A percentile compares a stretch with the other conserved stretches of the same genome.
phyloP scores from a whole-genome alignment of 1,139 yeast genomes.

The Wickerhamomyces sp. region DNA sequence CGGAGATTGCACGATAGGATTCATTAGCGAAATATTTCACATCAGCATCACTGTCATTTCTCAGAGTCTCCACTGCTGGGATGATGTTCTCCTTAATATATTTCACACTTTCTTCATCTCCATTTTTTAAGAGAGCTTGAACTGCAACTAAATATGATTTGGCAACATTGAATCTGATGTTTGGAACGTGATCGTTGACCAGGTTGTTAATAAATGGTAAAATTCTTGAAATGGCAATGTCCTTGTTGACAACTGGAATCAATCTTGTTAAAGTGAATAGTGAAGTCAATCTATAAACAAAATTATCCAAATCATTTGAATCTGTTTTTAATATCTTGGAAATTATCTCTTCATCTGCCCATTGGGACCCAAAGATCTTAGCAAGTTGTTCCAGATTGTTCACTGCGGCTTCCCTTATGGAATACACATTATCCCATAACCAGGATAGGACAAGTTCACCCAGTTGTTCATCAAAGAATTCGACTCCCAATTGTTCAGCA shows the following conservation, averaged over 20 bases:
- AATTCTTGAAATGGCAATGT: constrained; percentile 56
- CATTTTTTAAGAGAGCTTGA: constrained; percentile 37
- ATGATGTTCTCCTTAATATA: constrained; percentile 52
- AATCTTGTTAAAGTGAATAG: constrained; percentile 80
- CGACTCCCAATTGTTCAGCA: constrained; percentile 93
- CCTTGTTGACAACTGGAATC: constrained; percentile 59
- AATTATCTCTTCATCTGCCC: constrained; percentile 87
- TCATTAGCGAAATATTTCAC: constrained; percentile 80
- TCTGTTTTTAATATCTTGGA: constrained; percentile 60
- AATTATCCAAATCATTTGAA: constrained; percentile 38
- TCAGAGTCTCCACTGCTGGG: constrained; percentile 60
- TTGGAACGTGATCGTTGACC: constrained; percentile 80
- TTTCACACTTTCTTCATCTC: constrained; percentile 25
- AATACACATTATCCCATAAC: constrained; percentile 97
- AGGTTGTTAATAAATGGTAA: constrained; percentile 76
- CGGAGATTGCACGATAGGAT: constrained; percentile 35
- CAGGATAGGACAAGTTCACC: constrained; percentile 90
- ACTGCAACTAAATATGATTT: constrained; percentile 67
- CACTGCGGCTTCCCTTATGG: constrained; percentile 96
- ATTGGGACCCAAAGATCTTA: constrained; percentile 81
- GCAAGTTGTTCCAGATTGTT: constrained; percentile 75
- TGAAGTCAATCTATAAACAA: constrained; percentile 88
- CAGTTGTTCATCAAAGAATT: constrained; percentile 87
- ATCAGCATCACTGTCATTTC: constrained; percentile 77
- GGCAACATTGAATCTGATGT: constrained; percentile 92